These are phyloP conservation scores for Jaltomata sinuosa DNA, from an alignment of 257 asterid species.

Conservation along the genomic window DNA sequence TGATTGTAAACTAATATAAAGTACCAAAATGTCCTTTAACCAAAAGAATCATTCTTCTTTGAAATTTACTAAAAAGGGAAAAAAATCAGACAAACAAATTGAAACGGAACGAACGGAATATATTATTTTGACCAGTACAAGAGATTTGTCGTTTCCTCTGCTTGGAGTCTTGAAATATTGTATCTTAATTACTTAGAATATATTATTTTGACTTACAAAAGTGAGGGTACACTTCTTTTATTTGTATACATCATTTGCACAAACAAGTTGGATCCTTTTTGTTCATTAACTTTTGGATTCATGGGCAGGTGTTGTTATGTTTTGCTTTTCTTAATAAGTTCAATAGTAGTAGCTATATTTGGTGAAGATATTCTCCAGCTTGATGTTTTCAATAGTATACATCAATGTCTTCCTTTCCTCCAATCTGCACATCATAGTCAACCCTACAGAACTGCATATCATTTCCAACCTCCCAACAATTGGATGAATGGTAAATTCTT, in stretches of 20 bases:
- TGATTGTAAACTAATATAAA: no score
- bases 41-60: no score
- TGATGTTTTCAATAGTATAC: background rate
- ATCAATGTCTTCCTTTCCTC: background rate
- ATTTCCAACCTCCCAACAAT: slow-evolving; percentile 25
- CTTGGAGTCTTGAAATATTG: background rate
- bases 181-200: background rate
- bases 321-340: background rate
- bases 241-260: background rate
- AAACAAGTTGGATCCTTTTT: background rate
- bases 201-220: background rate
- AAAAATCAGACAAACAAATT: no score
- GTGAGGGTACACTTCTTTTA: background rate
- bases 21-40: no score
- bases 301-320: background rate
- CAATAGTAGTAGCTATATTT: background rate
- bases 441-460: slow-evolving; percentile 20
- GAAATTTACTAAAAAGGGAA: no score
- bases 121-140: background rate
- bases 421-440: background rate
- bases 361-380: background rate
- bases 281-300: background rate
- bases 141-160: no score
- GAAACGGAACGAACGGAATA: no score
- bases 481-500: slow-evolving; percentile 26